Base-by-base conservation (phyloP, 306 rosid species). In the Castanea mollissima region DNA sequence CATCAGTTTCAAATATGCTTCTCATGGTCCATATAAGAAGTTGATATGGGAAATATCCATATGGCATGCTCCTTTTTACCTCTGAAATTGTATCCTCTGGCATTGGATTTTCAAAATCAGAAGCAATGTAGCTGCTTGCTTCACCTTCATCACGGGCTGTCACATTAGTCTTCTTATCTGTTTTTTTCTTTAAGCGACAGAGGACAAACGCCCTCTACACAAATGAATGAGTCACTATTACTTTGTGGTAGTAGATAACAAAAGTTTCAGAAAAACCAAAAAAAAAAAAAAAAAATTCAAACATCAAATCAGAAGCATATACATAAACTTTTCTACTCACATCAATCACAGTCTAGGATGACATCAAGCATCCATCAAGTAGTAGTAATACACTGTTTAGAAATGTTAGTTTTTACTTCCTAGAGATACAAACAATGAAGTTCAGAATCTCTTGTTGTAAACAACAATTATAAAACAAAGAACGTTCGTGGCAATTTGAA, bases 121-220 rank as follows among this genome's bases (percentile, higher is more conserved):
- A 71, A 41, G 34, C 55, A 18, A 44, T 5, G 60, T 14, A 5
- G 75, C 74, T 71, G 29, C 80, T 83, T 29, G 86, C 71, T 68
- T 85, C 87, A 19, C 80, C 82, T 75, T 82, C 89, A 75, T 65
- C 75, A 19, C 5, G 5, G 19, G 55, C n/a, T 68, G 34, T 16
- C 75, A 20, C 76, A 6, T 74, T 72, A 54, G 56, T 34, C 54
- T n/a, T 60, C 79, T 49, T 70, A 65, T 78, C 86, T 27, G 73
- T 8, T 23, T 75, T 84, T 68, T 59, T 78, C 65, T 38, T 91
- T 75, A 94, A 55, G 29, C 84, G 86, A 74, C 90, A 80, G 32
- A 94, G 25, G 58, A 89, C 92, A 72, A 83, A 87, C 46, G 78
- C 57, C 60, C 67, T 74, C 98, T 90, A 76, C 79, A 83, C 35